A percentile compares a stretch with the other conserved stretches of the same genome.
These are phyloP conservation scores for Stenocarpella maydis DNA, from an alignment of 2,329 filamentous ascomycete species.

Conservation along the genomic window DNA sequence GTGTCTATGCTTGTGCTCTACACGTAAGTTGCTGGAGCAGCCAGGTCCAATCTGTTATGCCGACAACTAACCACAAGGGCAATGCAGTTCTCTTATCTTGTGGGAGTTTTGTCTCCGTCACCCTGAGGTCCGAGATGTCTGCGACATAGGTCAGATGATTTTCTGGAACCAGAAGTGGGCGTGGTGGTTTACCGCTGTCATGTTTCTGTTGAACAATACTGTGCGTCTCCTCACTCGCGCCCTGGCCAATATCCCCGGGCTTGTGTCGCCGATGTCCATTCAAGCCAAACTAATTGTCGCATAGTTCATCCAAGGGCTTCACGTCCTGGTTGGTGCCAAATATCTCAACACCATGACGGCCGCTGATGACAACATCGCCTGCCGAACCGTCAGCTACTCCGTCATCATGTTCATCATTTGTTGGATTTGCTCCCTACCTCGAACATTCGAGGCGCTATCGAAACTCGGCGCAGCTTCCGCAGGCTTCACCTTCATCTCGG, in stretches of 20 bases:
- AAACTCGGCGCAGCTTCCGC: constrained; percentile 83
- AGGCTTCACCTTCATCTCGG: constrained; percentile 88
- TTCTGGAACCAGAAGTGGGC: constrained; percentile 85
- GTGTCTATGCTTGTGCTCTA: constrained; percentile 84
- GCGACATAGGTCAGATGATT: constrained; percentile 93
- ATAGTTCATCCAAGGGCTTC: constrained; percentile 61
- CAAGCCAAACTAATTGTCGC: not conserved
- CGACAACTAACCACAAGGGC: too few species aligned
- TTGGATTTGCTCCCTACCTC: constrained; percentile 81
- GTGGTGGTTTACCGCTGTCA: constrained; percentile 75
- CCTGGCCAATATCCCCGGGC: not conserved
- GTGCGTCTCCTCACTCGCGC: constrained; percentile 35
- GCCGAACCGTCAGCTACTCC: constrained; percentile 83
- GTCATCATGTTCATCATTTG: constrained; percentile 78
- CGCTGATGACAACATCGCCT: constrained; percentile 65
- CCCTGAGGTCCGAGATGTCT: constrained; percentile 90
- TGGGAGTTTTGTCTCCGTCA: constrained; percentile 93
- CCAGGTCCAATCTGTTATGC: constrained; percentile 39
- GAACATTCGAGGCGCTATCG: constrained; percentile 83
- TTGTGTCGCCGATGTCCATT: not conserved
- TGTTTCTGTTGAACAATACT: constrained; percentile 95
- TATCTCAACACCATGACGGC: constrained; percentile 90
- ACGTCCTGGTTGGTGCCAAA: constrained; percentile 84
- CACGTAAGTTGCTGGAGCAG: constrained; percentile 75
- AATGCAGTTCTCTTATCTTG: constrained; percentile 46